A percentile compares a stretch with the other conserved stretches of the same genome.
phyloP scores from a whole-genome alignment of 202 grass and related monocot species.

The Schoenoplectus tabernaemontani region DNA sequence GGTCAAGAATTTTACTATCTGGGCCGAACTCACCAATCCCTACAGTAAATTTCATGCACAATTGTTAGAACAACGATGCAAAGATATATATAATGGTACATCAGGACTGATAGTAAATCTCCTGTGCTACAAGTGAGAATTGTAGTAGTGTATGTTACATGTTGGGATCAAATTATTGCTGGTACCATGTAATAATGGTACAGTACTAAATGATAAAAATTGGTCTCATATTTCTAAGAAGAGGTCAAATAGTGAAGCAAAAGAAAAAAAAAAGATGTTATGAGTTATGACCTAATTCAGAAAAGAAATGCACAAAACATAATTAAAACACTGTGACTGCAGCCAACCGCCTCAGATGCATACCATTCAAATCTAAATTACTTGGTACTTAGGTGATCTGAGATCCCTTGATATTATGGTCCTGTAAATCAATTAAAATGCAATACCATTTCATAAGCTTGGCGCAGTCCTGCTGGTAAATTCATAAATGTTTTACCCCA shows the following conservation, averaged over 20 bases:
- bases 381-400: background rate
- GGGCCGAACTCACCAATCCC: conserved; percentile 90
- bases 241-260: background rate
- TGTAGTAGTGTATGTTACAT: background rate
- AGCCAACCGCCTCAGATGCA: background rate
- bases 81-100: too few relatives aligned
- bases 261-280: background rate
- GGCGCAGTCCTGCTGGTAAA: conserved; percentile 74
- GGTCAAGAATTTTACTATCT: conserved; percentile 76
- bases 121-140: background rate
- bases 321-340: background rate
- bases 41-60: conserved; percentile 35
- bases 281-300: background rate
- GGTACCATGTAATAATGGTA: background rate
- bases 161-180: background rate
- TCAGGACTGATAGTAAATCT: too few relatives aligned
- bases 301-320: background rate
- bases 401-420: background rate
- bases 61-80: conserved; percentile 23
- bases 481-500: conserved; percentile 84
- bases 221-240: background rate
- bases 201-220: background rate
- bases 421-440: conserved; percentile 1
- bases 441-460: conserved; percentile 97
- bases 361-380: background rate